Conservation (phyloP, 2,329 filamentous ascomycete genomes). For the Aotearoamyces nothofagi region DNA sequence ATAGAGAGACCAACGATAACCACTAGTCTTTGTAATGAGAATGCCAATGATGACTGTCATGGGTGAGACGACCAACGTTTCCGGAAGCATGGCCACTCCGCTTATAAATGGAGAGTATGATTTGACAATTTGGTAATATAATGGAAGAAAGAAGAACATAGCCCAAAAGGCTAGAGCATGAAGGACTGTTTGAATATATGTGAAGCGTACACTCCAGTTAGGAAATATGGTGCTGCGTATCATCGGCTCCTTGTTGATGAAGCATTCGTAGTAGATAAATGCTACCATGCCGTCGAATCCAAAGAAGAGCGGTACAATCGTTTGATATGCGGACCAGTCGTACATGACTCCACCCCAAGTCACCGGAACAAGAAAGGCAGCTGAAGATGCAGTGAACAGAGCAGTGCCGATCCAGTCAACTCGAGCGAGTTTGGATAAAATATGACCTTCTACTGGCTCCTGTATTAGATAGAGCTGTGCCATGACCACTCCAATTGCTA, state of each 20-base stretch:
- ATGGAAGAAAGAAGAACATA: slow-evolving; percentile 33
- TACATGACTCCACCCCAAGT: slow-evolving; percentile 48
- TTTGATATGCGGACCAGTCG: slow-evolving; percentile 41
- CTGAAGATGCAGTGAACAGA: slow-evolving; percentile 43
- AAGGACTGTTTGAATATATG: slow-evolving; percentile 34
- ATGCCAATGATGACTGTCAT: slow-evolving; percentile 30
- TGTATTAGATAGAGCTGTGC: slow-evolving; percentile 1
- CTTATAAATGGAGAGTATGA: slow-evolving; percentile 31
- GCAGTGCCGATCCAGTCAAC: slow-evolving; percentile 45
- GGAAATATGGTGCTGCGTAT: slow-evolving; percentile 24
- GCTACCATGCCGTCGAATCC: slow-evolving; percentile 30
- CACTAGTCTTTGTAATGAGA: slow-evolving; percentile 33
- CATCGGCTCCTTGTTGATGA: slow-evolving; percentile 9
- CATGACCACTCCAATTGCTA: not conserved
- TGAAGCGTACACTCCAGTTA: slow-evolving; percentile 29
- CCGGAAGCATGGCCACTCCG: slow-evolving; percentile 23
- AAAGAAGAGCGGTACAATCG: slow-evolving; percentile 40
- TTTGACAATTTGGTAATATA: slow-evolving; percentile 31
- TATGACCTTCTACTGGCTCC: not conserved
- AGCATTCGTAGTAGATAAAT: slow-evolving; percentile 34
- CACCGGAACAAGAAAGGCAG: slow-evolving; percentile 40
- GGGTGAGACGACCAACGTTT: not conserved
- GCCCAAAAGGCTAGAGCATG: slow-evolving; percentile 37
- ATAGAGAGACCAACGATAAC: slow-evolving; percentile 37
- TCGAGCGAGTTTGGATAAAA: slow-evolving; percentile 1